Evolutionary conservation across 1,284 basidiomycete genomes (phyloP).

Genomic region (Testicularia cyperi): DNA sequence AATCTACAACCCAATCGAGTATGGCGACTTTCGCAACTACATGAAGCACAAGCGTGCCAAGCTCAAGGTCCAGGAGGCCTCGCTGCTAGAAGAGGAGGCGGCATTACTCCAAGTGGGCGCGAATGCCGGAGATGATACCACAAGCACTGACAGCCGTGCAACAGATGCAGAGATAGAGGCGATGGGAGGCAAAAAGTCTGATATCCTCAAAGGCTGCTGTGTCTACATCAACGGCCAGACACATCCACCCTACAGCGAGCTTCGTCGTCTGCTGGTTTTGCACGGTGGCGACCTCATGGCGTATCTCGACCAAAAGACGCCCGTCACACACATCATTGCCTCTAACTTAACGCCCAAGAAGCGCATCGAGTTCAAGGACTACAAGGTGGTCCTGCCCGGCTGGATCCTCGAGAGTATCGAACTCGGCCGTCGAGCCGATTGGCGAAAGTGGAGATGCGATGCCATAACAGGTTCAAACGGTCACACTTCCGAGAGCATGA

Average conservation of each 20-base stretch:
- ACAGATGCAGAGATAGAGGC: constrained; percentile 9
- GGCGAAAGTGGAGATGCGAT: constrained; percentile 63
- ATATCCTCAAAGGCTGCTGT: constrained; percentile 46
- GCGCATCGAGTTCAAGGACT: constrained; percentile 78
- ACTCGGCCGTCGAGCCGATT: constrained; percentile 71
- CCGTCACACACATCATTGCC: constrained; percentile 79
- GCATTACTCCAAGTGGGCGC: constrained; percentile 10
- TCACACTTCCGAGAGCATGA: constrained; percentile 23
- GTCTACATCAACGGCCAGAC: constrained; percentile 83
- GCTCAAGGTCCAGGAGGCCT: constrained; percentile 49
- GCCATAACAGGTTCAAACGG: constrained; percentile 29
- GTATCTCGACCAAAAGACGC: constrained; percentile 74
- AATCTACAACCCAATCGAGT: constrained; percentile 73
- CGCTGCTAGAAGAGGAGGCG: constrained; percentile 37
- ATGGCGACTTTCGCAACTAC: constrained; percentile 82
- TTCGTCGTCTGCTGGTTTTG: constrained; percentile 76
- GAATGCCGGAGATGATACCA: background rate
- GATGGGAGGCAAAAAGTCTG: constrained; percentile 11
- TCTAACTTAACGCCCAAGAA: constrained; percentile 86
- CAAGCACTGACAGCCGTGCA: constrained; percentile 1
- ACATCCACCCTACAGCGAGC: constrained; percentile 79
- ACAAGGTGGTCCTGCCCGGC: constrained; percentile 82
- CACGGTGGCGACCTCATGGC: constrained; percentile 82
- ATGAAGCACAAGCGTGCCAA: constrained; percentile 87
- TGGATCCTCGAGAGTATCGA: constrained; percentile 81